Percentiles rank a stretch among this genome's conserved stretches.
phyloP scores from a whole-genome alignment of 2,329 filamentous ascomycete genomes.

The Pseudomassariella vexata region DNA sequence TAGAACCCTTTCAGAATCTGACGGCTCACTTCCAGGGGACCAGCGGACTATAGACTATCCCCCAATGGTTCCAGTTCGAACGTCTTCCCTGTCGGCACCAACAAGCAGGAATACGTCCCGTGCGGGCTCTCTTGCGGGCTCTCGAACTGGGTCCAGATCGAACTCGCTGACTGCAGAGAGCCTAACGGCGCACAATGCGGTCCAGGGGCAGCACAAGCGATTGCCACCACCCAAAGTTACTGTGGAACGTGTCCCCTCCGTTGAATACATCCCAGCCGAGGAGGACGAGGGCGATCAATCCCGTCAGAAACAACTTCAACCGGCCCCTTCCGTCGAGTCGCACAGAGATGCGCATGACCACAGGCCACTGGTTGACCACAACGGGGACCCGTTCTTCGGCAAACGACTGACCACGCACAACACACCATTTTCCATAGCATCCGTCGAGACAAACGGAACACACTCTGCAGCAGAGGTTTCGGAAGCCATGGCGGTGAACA shows the following conservation, averaged over 20 bases:
- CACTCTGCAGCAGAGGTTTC: slow-evolving; percentile 53
- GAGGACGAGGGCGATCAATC: slow-evolving; percentile 16
- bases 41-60: slow-evolving; percentile 56
- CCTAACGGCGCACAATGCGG: slow-evolving; percentile 34
- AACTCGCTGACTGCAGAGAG: slow-evolving; percentile 54
- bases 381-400: slow-evolving; percentile 48
- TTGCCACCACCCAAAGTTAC: slow-evolving; percentile 16
- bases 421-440: slow-evolving; percentile 57
- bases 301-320: slow-evolving; percentile 22
- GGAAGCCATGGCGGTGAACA: slow-evolving; percentile 56
- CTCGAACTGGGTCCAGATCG: slow-evolving; percentile 4
- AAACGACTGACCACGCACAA: slow-evolving; percentile 49
- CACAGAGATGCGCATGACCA: slow-evolving; percentile 26
- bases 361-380: slow-evolving; percentile 39
- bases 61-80: slow-evolving; percentile 49
- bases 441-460: slow-evolving; percentile 56
- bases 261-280: slow-evolving; percentile 17
- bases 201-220: slow-evolving; percentile 17
- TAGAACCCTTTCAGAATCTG: slow-evolving; percentile 40
- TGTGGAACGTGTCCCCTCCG: slow-evolving; percentile 19
- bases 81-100: slow-evolving; percentile 57
- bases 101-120: slow-evolving; percentile 47
- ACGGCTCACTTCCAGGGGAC: slow-evolving; percentile 36
- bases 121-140: slow-evolving; percentile 17
- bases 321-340: slow-evolving; percentile 27